Evolutionary conservation across 2,329 filamentous ascomycete species (phyloP).

Genomic region (Colletotrichum destructivum): DNA sequence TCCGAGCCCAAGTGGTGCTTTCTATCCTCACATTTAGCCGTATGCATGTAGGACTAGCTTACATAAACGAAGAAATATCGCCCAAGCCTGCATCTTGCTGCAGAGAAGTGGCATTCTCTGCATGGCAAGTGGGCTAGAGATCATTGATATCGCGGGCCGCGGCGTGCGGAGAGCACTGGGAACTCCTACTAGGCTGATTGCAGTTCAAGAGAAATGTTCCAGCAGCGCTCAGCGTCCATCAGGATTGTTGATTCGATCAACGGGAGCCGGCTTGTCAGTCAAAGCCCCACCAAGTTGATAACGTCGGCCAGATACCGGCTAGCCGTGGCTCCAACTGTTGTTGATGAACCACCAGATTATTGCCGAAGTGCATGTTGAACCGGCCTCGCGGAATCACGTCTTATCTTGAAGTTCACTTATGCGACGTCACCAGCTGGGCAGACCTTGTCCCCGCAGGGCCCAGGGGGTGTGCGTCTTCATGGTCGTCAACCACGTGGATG

Average conservation of each 20-base stretch:
- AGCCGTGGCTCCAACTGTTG: background rate
- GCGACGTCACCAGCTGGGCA: background rate
- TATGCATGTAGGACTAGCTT: background rate
- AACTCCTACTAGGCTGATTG: background rate
- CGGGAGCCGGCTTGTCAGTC: background rate
- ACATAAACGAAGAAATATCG: background rate
- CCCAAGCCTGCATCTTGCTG: background rate
- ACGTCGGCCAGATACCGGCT: background rate
- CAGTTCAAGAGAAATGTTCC: background rate
- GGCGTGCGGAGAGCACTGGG: background rate
- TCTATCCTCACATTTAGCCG: background rate
- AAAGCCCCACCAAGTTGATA: background rate
- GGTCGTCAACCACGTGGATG: background rate
- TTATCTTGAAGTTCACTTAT: conserved; percentile 22
- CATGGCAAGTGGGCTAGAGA: background rate
- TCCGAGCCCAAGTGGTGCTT: background rate
- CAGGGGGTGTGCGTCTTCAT: background rate
- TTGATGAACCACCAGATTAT: background rate
- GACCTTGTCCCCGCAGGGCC: background rate
- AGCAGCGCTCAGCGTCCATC: too few relatives aligned
- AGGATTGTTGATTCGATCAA: background rate
- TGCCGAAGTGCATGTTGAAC: too few relatives aligned
- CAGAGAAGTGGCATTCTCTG: background rate
- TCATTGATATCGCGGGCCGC: conserved; percentile 25
- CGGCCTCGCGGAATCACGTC: background rate